Evolutionary conservation across 306 rosid genomes (phyloP), one percentile per base, ranked within the genome.

Genomic region (Trifolium subterraneum): DNA sequence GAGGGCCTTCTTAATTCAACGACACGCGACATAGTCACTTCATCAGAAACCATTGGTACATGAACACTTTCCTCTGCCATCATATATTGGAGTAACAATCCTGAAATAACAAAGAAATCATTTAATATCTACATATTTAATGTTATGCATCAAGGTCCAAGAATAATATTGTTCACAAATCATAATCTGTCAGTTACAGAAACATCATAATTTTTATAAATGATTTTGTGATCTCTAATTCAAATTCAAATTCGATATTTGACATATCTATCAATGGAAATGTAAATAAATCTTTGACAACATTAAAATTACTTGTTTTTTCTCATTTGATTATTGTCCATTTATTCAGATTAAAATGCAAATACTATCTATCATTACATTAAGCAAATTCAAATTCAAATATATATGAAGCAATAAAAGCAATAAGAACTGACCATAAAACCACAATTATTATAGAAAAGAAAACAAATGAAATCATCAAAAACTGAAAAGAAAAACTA

Each of bases 1-100:
- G 62, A 89, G 74, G 72, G 79, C 80, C 93, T 82, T 79, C 96
- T 87, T 58, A 83, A 58, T 75, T 65, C 66, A 76, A 16, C 64
- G 36, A 60, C 88, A 13, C 51, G 6, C 3, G 82, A 74, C 82
- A 54, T 78, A 0, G 58, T 81, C 72, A 19, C 58, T 59, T 48
- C 6, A 8, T 80, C 79, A 12, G 76, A 33, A 45, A 78, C 58
- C 78, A 58, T 10, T 23, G 10, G 36, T 56, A 7, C 55, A 48
- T 48, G 20, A 48, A n/a, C 55, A 48, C 22, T 6, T n/a, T 48
- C 22, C 55, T 48, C 55, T 48, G 10, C 22, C 55, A 48, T 48
- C 6, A 2, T 18, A 48, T 48, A 12, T 23, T 56, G 9, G 4
- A 56, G 33, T 11, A 22, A 23, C n/a, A 19, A 23, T 23, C 9